These are phyloP conservation scores for Metschnikowia borealis DNA, from an alignment of 805 yeast genomes.

Conservation along the genomic window DNA sequence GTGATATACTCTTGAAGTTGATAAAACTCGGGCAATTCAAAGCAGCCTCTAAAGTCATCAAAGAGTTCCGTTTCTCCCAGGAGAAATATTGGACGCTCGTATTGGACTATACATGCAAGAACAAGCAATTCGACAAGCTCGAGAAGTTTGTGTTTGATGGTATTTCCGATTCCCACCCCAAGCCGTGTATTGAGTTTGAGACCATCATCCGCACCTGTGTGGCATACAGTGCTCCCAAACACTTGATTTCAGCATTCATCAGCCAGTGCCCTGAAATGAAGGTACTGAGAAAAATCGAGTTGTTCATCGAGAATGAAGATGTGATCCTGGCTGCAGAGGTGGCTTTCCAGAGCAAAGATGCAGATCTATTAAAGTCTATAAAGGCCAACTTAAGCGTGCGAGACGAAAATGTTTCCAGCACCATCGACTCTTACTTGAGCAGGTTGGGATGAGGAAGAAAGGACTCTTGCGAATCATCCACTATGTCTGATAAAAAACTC, in stretches of 20 bases:
- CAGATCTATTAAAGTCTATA: slow-evolving; percentile 8
- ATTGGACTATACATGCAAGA: slow-evolving; percentile 43
- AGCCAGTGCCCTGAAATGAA: slow-evolving; percentile 44
- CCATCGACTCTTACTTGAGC: slow-evolving; percentile 11
- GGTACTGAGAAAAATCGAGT: slow-evolving; percentile 44
- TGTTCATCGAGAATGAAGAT: slow-evolving; percentile 53
- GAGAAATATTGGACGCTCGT: slow-evolving; percentile 53
- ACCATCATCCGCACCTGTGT: slow-evolving; percentile 57
- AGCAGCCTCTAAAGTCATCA: slow-evolving; percentile 45
- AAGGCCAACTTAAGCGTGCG: slow-evolving; percentile 4
- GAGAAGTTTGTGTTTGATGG: slow-evolving; percentile 28
- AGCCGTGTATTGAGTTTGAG: slow-evolving; percentile 69
- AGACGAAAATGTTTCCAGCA: slow-evolving; percentile 9
- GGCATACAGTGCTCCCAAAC: slow-evolving; percentile 46
- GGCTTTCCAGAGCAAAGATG: slow-evolving; percentile 43
- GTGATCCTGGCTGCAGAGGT: slow-evolving; percentile 47
- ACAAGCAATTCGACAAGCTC: slow-evolving; percentile 53
- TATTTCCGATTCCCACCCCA: slow-evolving; percentile 20
- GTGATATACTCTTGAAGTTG: slow-evolving; percentile 24
- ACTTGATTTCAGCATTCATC: slow-evolving; percentile 60
- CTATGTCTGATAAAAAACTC: slow-evolving; percentile 3
- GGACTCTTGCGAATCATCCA: not conserved
- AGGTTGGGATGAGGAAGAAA: slow-evolving; percentile 4
- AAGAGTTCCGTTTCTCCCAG: slow-evolving; percentile 55
- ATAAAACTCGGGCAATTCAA: slow-evolving; percentile 44